Percentiles rank a stretch among this genome's conserved stretches.
phyloP scores from a whole-genome alignment of 306 rosid genomes.

The Trifolium dubium region DNA sequence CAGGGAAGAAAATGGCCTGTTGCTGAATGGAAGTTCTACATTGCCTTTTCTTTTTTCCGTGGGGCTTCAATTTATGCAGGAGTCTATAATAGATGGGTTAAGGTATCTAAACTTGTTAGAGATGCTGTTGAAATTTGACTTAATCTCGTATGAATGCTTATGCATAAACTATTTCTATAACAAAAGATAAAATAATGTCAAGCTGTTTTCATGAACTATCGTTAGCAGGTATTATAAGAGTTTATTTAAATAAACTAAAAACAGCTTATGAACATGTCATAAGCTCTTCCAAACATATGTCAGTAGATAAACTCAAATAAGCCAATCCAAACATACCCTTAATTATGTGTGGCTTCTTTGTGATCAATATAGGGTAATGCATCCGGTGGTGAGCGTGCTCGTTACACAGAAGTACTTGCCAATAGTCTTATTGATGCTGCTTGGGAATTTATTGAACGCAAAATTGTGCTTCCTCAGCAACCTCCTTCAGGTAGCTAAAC shows the following conservation, averaged over 20 bases:
- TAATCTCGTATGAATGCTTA: background rate
- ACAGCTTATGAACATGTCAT: background rate
- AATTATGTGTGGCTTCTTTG: conserved; percentile 29
- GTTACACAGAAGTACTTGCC: conserved; percentile 57
- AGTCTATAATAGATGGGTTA: conserved; percentile 79
- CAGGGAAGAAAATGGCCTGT: conserved; percentile 93
- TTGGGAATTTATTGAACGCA: conserved; percentile 63
- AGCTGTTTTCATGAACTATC: background rate
- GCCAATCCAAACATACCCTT: background rate
- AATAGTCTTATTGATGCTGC: conserved; percentile 69
- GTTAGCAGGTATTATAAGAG: background rate
- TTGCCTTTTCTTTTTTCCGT: conserved; percentile 82
- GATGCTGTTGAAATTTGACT: conserved; percentile 32
- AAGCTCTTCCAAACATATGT: background rate
- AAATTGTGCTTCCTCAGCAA: conserved; percentile 73
- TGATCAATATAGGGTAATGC: conserved; percentile 85
- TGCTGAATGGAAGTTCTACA: conserved; percentile 89
- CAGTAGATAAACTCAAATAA: background rate
- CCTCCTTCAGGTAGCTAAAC: conserved; percentile 78
- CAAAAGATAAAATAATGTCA: background rate
- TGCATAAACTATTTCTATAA: background rate
- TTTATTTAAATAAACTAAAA: background rate
- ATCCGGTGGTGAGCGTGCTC: conserved; percentile 90
- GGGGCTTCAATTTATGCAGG: conserved; percentile 91
- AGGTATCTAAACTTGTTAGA: conserved; percentile 56